Evolutionary conservation across 2,329 filamentous ascomycete genomes (phyloP).

Genomic region (Karstenula rhodostoma): DNA sequence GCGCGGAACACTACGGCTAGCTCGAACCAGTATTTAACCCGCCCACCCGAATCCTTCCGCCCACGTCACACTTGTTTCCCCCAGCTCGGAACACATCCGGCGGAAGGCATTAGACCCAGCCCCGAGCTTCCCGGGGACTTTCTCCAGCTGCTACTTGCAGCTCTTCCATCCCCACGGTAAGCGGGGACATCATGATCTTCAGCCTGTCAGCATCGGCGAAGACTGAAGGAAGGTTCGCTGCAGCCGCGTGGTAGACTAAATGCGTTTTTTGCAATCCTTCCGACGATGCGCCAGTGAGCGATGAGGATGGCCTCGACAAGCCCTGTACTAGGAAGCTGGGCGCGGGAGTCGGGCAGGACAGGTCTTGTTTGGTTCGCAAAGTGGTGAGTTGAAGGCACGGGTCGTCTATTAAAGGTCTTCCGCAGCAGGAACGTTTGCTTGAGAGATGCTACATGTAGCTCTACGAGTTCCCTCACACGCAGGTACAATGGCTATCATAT

Average conservation of each 20-base stretch:
- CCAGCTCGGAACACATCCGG: slow-evolving; percentile 3
- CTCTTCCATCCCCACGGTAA: slow-evolving; percentile 10
- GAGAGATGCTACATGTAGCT: neutral
- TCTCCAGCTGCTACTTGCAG: neutral
- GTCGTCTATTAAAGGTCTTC: slow-evolving; percentile 5
- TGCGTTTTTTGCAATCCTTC: slow-evolving; percentile 12
- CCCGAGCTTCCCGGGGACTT: neutral
- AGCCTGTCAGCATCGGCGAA: slow-evolving; percentile 4
- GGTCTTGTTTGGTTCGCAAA: neutral
- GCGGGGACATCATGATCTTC: neutral
- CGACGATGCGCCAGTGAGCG: slow-evolving; percentile 1
- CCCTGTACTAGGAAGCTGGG: slow-evolving; percentile 9
- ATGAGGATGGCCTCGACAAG: neutral
- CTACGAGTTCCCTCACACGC: neutral
- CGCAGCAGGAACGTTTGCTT: neutral
- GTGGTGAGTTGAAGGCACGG: slow-evolving; percentile 9
- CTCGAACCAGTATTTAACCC: neutral
- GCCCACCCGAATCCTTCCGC: slow-evolving; percentile 4
- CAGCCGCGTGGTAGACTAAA: neutral
- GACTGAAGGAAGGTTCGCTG: neutral
- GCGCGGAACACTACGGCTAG: neutral
- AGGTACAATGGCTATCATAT: slow-evolving; percentile 9
- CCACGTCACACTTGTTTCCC: neutral
- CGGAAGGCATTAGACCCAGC: neutral
- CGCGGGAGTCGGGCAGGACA: neutral